Base-by-base conservation (phyloP, 192 early-diverging fungal genomes). In the Backusella westeae region DNA sequence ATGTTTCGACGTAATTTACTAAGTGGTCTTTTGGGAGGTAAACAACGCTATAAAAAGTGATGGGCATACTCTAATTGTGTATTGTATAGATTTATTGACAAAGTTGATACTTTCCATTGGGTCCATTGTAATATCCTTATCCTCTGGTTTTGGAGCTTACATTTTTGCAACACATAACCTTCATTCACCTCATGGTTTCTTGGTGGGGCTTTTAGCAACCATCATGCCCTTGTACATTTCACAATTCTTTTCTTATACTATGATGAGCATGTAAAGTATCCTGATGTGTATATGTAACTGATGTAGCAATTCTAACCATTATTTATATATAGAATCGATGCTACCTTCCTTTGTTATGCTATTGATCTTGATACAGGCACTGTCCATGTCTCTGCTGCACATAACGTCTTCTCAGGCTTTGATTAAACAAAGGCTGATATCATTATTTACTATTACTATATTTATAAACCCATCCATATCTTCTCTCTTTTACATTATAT, bases 271-370 rank as follows among this genome's bases (percentile, higher is more conserved):
- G 92, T 93, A 86, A 87, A 91, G 84, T 44, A 44, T 42, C 41
- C 34, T 69, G 38, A 1, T 52, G 38, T 56, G 8, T 23, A 23
- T 29, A 29, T 75, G 6, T 12, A 12, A 23, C 21, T 32, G 32
- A 32, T 3, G 32, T 32, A 32, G 32, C 26, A 14, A 49, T 78
- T n/a, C 46, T 49, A 49, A 49, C 53, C 2, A 72, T 9, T 19
- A 41, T 29, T 12, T 34, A 34, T 32, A 66, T 70, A 2, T 82
- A 95, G 93, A 29, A 83, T 94, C 17, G 93, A 95, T 80, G 90
- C 94, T 0, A 89, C 88, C 1, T 94, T 94, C 77, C 76, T 95
- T n/a, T 93, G 93, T 75, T 95, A 93, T 78, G 86, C 93, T 19
- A 85, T 95, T 52, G 94, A 95, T 80, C 75, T 95, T n/a, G 93